Percentiles rank a stretch among this genome's conserved stretches.
These are phyloP conservation scores for Cystofilobasidium ferigula DNA, from an alignment of 768 basidiomycete species.

Conservation along the genomic window DNA sequence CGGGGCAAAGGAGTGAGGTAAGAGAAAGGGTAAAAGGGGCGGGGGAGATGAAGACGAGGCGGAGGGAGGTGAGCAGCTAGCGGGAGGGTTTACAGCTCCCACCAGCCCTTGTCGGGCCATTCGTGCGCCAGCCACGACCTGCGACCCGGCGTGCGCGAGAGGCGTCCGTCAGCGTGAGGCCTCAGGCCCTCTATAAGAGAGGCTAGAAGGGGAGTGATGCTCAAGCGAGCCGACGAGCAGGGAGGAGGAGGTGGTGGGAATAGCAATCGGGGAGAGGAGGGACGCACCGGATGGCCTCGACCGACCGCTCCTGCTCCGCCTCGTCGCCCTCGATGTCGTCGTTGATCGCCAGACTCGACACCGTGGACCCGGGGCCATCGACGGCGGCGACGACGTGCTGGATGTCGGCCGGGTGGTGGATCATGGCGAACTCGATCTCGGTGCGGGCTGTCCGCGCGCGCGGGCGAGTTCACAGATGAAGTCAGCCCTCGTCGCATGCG, in stretches of 20 bases:
- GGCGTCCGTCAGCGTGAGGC: too few relatives aligned
- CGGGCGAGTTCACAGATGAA: not conserved
- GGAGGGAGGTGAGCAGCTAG: too few relatives aligned
- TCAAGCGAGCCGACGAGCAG: not conserved
- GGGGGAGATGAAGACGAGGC: too few relatives aligned
- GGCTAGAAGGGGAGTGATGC: not conserved
- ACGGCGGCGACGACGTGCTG: not conserved
- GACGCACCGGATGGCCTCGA: constrained; percentile 1
- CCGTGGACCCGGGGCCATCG: not conserved
- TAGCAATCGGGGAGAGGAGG: not conserved
- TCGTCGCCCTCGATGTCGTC: constrained; percentile 14
- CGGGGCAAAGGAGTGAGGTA: too few relatives aligned
- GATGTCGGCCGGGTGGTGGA: not conserved
- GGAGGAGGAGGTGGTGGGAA: not conserved
- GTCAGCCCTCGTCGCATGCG: too few relatives aligned
- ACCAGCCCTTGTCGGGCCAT: not conserved
- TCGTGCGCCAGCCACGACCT: not conserved
- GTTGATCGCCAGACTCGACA: constrained; percentile 4
- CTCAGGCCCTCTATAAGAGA: too few relatives aligned
- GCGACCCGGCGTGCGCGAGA: too few relatives aligned
- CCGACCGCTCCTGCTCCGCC: not conserved
- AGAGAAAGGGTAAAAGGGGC: too few relatives aligned
- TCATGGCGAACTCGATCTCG: not conserved
- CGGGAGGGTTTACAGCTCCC: too few relatives aligned
- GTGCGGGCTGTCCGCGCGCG: not conserved